phyloP scores from a whole-genome alignment of 108 stramenopile genomes.

The Asterionellopsis glacialis region DNA sequence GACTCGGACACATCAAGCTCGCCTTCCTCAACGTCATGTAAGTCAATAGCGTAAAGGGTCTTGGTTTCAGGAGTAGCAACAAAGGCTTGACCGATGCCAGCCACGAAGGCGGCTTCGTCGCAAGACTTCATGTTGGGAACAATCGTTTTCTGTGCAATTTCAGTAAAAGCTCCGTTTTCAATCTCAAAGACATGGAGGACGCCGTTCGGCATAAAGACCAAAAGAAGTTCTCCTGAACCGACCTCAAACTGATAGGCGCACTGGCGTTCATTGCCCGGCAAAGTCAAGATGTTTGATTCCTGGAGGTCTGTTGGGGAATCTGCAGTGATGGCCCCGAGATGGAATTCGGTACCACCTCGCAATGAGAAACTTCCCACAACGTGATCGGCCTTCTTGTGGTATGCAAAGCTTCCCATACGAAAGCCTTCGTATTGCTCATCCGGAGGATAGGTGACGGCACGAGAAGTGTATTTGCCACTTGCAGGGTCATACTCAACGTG shows the following conservation, averaged over 20 bases:
- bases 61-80: neutral
- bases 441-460: slow-evolving; percentile 19
- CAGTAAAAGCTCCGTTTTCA: slow-evolving; percentile 6
- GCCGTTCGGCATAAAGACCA: slow-evolving; percentile 18
- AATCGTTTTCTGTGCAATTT: slow-evolving; percentile 9
- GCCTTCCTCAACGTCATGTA: slow-evolving; percentile 11
- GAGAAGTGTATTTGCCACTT: slow-evolving; percentile 13
- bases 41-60: slow-evolving; percentile 10
- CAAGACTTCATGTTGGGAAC: slow-evolving; percentile 9
- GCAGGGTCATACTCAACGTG: slow-evolving; percentile 13
- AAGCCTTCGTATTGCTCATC: no score
- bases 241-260: slow-evolving; percentile 18
- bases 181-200: slow-evolving; percentile 12
- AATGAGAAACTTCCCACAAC: slow-evolving; percentile 25
- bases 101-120: slow-evolving; percentile 3
- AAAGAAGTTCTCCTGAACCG: slow-evolving; percentile 4
- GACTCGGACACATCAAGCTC: slow-evolving; percentile 5
- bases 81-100: slow-evolving; percentile 13
- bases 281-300: slow-evolving; percentile 1
- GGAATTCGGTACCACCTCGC: neutral
- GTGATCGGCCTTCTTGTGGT: slow-evolving; percentile 10
- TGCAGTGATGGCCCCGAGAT: slow-evolving; percentile 14
- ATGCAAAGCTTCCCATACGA: slow-evolving; percentile 22
- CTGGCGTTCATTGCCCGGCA: neutral
- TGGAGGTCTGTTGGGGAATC: neutral